Percentiles rank a stretch among this genome's conserved stretches.
Conservation (phyloP, 352 stramenopile species). For the Phytopythium delawarense region DNA sequence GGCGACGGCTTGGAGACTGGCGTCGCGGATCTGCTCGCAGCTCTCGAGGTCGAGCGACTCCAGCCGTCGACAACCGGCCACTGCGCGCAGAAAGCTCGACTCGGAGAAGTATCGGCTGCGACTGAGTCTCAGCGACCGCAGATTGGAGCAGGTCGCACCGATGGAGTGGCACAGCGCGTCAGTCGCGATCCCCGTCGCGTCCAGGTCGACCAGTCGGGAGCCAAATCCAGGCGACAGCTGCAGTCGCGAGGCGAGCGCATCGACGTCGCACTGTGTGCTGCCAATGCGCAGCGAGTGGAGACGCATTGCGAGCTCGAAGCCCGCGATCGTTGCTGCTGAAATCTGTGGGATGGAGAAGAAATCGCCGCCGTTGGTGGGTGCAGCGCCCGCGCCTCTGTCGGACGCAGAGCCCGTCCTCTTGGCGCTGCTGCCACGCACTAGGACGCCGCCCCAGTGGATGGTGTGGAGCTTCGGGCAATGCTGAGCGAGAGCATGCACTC, state of each 20-base stretch:
- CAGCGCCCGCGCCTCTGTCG: neutral
- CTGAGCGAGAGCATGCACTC: conserved; percentile 22
- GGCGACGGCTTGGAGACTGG: conserved; percentile 27
- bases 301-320: conserved; percentile 15
- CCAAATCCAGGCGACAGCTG: conserved; percentile 12
- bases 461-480: conserved; percentile 34
- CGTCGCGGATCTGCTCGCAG: conserved; percentile 68
- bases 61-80: conserved; percentile 28
- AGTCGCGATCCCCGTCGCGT: conserved; percentile 56
- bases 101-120: conserved; percentile 73
- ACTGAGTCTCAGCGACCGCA: conserved; percentile 52
- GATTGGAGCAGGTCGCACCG: conserved; percentile 19
- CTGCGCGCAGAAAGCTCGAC: conserved; percentile 44
- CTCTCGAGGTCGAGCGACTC: conserved; percentile 57
- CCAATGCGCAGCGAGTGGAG: conserved; percentile 52
- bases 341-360: conserved; percentile 73
- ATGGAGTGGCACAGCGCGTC: conserved; percentile 54
- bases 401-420: neutral
- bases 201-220: conserved; percentile 37
- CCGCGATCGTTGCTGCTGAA: conserved; percentile 20
- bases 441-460: conserved; percentile 51
- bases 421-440: conserved; percentile 32
- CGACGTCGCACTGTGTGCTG: conserved; percentile 48
- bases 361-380: conserved; percentile 3
- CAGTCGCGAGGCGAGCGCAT: conserved; percentile 29